Evolutionary conservation across 225 moss, liverwort and hornwort genomes (phyloP), one percentile per base, ranked within the genome.

Genomic region (Marchantia polymorpha): DNA sequence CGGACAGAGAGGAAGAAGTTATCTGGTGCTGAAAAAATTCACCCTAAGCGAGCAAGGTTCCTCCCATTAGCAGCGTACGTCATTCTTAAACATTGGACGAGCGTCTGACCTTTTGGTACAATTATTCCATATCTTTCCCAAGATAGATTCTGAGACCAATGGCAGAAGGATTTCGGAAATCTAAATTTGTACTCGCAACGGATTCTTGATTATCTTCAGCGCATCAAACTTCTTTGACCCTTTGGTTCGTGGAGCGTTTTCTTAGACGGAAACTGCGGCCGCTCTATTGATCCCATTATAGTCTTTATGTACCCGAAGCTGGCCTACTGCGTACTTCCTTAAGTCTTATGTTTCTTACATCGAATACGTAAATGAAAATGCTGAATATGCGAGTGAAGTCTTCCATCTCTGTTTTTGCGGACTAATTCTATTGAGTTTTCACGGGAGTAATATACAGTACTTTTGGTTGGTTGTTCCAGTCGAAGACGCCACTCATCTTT

Each of bases 31-130:
- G 89, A 92, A 56, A 93, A 92, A 75, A 74, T 89, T 49, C 90
- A 91, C 80, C 88, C 89, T 56, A 96, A 96, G 86, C 92, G 96
- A 23, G 92, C 94, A 72, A 96, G 90, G 76, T 91, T 86, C 74
- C 78, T 89, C 47, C 83, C 87, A 77, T 72, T 86, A 50, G 85
- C 85, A 61, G 78, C 82, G 96, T 96, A 84, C 69, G 96, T 87
- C 68, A n/a, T 80, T 63, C 17, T 47, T 30, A 52, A 60, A 68
- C 39, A n/a, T 53, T 31, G 27, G 68, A 68, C 31, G 3, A 56
- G 52, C 16, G 55, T 75, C 49, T 71, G 8, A 7, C 46, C 47
- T 8, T 23, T 23, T 23, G 22, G 20, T 11, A 10, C 39, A 39
- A 39, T 39, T 39, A 39, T 39, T 39, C 39, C 39, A 39, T 39